Base-by-base conservation (phyloP, 495 filamentous ascomycete genomes). In the Podospora pseudocomata region DNA sequence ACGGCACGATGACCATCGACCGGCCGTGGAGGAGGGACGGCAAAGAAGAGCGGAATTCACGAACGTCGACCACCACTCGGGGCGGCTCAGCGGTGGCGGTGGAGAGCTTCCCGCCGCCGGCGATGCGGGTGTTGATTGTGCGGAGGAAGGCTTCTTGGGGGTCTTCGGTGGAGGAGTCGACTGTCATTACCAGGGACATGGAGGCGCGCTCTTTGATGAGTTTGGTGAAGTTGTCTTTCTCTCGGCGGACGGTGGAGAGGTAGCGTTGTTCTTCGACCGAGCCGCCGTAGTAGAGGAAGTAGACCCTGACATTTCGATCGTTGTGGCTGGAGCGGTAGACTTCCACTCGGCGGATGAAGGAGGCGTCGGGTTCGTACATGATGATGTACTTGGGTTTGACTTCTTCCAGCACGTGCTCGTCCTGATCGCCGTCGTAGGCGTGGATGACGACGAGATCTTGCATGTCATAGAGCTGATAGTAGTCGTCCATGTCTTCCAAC, bases 221-320 rank as follows among this genome's bases (percentile, higher is more conserved):
- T 69, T 89, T 91, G 4, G 93, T 94, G 73, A 98, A 99, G 20
- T 93, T 88, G 75, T 99, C 95, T 72, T 99, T 99, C 75, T 99
- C 95, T 60, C 91, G 87, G 28, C 95, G 84, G 23, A 98, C 92
- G 5, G 89, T 88, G 57, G 91, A 92, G 4, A 99, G 84, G 73
- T 97, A 98, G 9, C 95, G 90, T 71, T 97, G 96, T 75, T 99
- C 95, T 80, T 99, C 95, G 4, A 99, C 95, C 0, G 93, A 97
- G 9, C 90, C 90, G 55, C 92, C 90, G 68, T 99, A 99, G 75
- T 94, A 98, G 81, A 98, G 88, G 74, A 98, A 97, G 78, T 97
- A 99, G 0, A 97, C 94, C 64, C 90, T 85, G 44, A 98, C 90
- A 73, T 93, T 94, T 34, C 93, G 83, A 73, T 96, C 91, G 44